Base-by-base conservation (phyloP, 106 monocot genomes). In the Cymbidium sinense region DNA sequence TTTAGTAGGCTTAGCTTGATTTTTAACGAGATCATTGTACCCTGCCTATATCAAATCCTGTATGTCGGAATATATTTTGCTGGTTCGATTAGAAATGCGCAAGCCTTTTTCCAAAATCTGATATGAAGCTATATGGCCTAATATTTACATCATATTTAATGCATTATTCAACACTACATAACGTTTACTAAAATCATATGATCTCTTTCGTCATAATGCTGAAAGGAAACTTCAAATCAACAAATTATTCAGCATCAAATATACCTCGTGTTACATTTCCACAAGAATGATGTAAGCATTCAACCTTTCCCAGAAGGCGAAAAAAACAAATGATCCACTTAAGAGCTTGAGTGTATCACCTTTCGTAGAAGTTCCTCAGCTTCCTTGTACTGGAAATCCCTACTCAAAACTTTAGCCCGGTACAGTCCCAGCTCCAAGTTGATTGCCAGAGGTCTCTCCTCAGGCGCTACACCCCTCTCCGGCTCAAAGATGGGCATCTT, bases 401-500 rank as follows among this genome's bases (percentile, higher is more conserved):
- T 80, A 5, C 85, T 84, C n/a, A 92, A 76, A 8, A 94, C 92
- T 84, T 99, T 99, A 2, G 94, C 98, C 27, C 90, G 85, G 77
- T 94, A 99, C 18, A 99, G 67, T 67, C 85, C 85, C 64, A 99
- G 80, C 87, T 99, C 98, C 74, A 94, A 72, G 64, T 99, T 99
- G 75, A 99, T 87, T 17, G 71, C 75, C 15, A 99, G 82, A 33
- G 98, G 98, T 75, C 70, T 86, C 81, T 89, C 80, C 62, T 80
- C 84, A 1, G 88, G 79, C 3, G 74, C 82, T 9, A 28, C 78
- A 31, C 83, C 84, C 43, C 90, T 82, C 74, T 86, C 86, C n/a
- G 98, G 94, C 80, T 92, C 94, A 79, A 99, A 99, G 18, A 94
- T 83, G n/a, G 90, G 87, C 77, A 99, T 85, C 85, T 85, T 99